Conservation (phyloP, 1,284 basidiomycete species). For the Lentinus polychrous region DNA sequence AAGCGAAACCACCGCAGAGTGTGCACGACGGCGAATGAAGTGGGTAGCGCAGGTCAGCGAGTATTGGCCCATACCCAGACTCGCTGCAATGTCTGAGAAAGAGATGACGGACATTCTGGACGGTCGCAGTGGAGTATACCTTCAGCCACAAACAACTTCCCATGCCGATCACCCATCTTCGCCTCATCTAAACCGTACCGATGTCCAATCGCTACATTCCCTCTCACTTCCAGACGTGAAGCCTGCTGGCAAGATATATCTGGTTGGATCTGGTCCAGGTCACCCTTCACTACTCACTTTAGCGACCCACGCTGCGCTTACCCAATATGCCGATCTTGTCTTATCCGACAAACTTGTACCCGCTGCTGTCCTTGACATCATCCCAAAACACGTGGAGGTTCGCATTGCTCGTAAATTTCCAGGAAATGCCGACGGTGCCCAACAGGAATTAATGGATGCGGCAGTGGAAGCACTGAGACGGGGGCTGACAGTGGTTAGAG, state of each 20-base stretch:
- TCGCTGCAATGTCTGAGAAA: constrained; percentile 60
- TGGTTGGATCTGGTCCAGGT: constrained; percentile 93
- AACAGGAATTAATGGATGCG: constrained; percentile 89
- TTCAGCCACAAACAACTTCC: background rate
- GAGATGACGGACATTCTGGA: constrained; percentile 67
- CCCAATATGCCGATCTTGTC: constrained; percentile 76
- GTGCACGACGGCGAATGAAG: constrained; percentile 61
- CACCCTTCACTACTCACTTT: constrained; percentile 89
- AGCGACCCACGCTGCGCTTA: constrained; percentile 79
- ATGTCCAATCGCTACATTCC: constrained; percentile 19
- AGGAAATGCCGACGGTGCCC: constrained; percentile 92
- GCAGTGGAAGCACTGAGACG: constrained; percentile 76
- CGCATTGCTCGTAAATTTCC: constrained; percentile 96
- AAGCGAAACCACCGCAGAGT: constrained; percentile 41
- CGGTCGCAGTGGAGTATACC: constrained; percentile 26
- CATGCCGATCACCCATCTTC: constrained; percentile 10
- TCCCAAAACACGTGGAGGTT: constrained; percentile 66
- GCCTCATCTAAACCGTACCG: too few species aligned
- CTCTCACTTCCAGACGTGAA: constrained; percentile 25
- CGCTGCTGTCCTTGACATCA: constrained; percentile 79
- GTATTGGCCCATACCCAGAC: constrained; percentile 83
- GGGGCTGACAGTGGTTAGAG: constrained; percentile 84
- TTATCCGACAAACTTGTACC: constrained; percentile 98
- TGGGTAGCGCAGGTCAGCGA: constrained; percentile 92
- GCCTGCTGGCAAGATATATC: constrained; percentile 65